Conservation (phyloP, 768 basidiomycete genomes). For the Boletus tomentosulus region DNA sequence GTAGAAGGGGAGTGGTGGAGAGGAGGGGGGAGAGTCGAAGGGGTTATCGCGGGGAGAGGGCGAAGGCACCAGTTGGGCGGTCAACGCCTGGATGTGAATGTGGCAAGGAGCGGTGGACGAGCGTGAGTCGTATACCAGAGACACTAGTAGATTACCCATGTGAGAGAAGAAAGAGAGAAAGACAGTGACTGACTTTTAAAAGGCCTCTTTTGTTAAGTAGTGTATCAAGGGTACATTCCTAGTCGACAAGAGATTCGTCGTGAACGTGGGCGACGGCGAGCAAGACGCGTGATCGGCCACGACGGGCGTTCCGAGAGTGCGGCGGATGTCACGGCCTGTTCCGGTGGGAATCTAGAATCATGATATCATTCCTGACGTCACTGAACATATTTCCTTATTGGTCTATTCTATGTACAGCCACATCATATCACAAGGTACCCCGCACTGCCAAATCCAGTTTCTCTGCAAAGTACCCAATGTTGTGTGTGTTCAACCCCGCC, state of each 20-base stretch:
- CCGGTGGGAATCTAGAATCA: constrained; percentile 26
- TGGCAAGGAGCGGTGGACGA: constrained; percentile 28
- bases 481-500: constrained; percentile 83
- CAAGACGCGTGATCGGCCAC: constrained; percentile 18
- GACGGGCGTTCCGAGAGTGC: constrained; percentile 11
- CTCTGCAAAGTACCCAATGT: constrained; percentile 73
- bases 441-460: constrained; percentile 66
- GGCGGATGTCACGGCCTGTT: constrained; percentile 24
- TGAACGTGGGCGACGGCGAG: constrained; percentile 21
- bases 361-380: constrained; percentile 35
- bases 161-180: constrained; percentile 7
- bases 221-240: not conserved
- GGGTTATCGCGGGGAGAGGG: constrained; percentile 35
- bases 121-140: constrained; percentile 14
- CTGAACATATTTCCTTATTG: not conserved
- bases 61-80: constrained; percentile 23
- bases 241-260: constrained; percentile 2
- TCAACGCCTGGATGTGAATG: constrained; percentile 33
- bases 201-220: not conserved
- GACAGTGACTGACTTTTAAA: constrained; percentile 23
- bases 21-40: constrained; percentile 34
- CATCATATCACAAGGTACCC: constrained; percentile 35
- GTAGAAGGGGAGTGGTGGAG: constrained; percentile 40
- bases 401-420: constrained; percentile 15
- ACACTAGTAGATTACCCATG: constrained; percentile 34